Evolutionary conservation across 495 filamentous ascomycete genomes (phyloP), one percentile per base, ranked within the genome.

Genomic region (Evernia prunastri): DNA sequence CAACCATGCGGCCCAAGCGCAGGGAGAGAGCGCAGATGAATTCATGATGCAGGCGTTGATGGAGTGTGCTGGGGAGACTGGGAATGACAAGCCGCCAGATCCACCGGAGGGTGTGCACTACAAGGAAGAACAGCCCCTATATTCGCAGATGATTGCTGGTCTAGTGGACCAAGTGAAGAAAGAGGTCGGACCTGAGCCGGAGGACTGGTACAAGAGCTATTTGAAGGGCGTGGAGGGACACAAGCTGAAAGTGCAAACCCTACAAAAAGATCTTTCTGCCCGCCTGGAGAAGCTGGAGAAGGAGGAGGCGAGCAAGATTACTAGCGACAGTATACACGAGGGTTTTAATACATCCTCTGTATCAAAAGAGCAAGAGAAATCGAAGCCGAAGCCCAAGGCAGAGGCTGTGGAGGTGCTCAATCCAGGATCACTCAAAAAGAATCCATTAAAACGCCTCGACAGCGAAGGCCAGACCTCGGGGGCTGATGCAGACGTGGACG

Each of bases 111-210:
- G 89, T 29, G 87, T 96, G 40, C 87, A 95, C 71, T 82, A 84
- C 42, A 77, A 90, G 64, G 84, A 87, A 68, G 87, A 92, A 69
- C 84, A 88, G 61, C 91, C 91, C 1, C 89, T 87, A 8, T 98
- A 96, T 71, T 92, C 90, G 23, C 88, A 91, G 77, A 97, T 98
- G 94, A 92, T 97, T 88, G 88, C 90, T 36, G 83, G 86, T 8
- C 69, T 98, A 66, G 82, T 97, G 10, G 94, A 98, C 69, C 89
- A 96, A 72, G 92, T 97, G 35, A 97, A 97, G 79, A 89, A 89
- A 73, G 86, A 91, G 49, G 81, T 96, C 18, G 89, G 90, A 47
- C 86, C 89, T 61, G 81, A 82, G 15, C 78, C 77, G 6, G 76
- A 84, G 39, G 83, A 87, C 66, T 78, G 87, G 39, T 87, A 87